phyloP scores from a whole-genome alignment of 768 basidiomycete genomes.

The Calocybe gangraenosa region DNA sequence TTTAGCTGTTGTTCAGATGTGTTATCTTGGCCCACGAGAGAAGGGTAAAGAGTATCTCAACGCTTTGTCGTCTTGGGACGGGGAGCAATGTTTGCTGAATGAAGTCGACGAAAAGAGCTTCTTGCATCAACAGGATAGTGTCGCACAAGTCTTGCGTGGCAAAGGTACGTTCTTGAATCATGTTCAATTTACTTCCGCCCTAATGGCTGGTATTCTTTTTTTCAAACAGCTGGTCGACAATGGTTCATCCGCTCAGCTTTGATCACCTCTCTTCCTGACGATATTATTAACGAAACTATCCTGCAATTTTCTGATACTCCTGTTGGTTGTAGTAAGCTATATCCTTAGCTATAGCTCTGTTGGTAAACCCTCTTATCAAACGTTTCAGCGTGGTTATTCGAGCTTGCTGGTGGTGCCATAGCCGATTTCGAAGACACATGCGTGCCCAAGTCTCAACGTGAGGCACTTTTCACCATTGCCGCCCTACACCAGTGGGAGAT shows the following conservation, averaged over 20 bases:
- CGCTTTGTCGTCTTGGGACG: constrained; percentile 84
- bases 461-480: constrained; percentile 80
- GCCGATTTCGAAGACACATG: constrained; percentile 70
- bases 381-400: constrained; percentile 81
- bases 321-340: constrained; percentile 81
- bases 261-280: constrained; percentile 81
- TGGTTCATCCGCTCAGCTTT: constrained; percentile 91
- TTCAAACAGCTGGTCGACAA: constrained; percentile 61
- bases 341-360: background rate
- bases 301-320: constrained; percentile 78
- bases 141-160: constrained; percentile 84
- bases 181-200: background rate
- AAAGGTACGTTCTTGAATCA: constrained; percentile 48
- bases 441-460: constrained; percentile 72
- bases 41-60: constrained; percentile 75
- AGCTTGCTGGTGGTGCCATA: constrained; percentile 81
- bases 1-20: constrained; percentile 88
- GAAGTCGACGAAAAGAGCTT: constrained; percentile 91
- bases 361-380: background rate
- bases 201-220: background rate
- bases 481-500: constrained; percentile 94
- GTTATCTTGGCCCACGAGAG: constrained; percentile 75
- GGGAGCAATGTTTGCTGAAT: constrained; percentile 80
- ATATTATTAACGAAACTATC: constrained; percentile 81
- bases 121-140: constrained; percentile 85